Base-by-base conservation (phyloP, 225 moss, liverwort and hornwort genomes). In the Marchantia paleacea region DNA sequence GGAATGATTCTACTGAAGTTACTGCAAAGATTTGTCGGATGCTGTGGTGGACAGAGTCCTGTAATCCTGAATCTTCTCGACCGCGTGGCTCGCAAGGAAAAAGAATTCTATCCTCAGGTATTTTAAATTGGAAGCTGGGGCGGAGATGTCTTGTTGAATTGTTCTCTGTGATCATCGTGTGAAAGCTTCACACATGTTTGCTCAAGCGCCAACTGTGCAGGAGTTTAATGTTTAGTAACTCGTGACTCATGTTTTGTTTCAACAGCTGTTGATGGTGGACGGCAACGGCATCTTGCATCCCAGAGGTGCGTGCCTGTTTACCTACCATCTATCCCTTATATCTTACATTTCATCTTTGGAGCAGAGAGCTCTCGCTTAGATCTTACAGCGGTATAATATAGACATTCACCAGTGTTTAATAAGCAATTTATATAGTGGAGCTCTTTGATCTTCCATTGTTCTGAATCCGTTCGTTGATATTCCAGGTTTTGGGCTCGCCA, bases 281-380 rank as follows among this genome's bases (percentile, higher is more conserved):
- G 97, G 97, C 75, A 99, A 99, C 74, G 97, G 97, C 76, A 92
- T 99, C 74, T 87, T 99, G 70, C 97, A 99, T 85, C 94, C 96
- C 8, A 89, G 93, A 93, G 96, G 96, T 97, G 76, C 63, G 39
- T 28, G 39, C 39, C 39, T 39, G 39, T 39, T 39, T 39, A 39
- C 3, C 39, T 39, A 39, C 39, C 39, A 39, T 39, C 5, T 39
- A 2, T 39, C 5, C 39, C 2, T 39, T 39, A 2, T 39, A 39
- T 39, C 39, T 39, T 39, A 39, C 5, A 39, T 39, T 5, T 39
- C 39, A 62, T 19, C n/a, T 22, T 62, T 22, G 62, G 22, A 62
- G 1, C 6, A 24, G 39, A 62, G 9, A 62, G 9, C 10, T 7
- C n/a, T 3, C 0, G 62, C n/a, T 19, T 8, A 22, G 24, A 19